Conservation (phyloP, 495 filamentous ascomycete species). For the Aspergillus asperescens region DNA sequence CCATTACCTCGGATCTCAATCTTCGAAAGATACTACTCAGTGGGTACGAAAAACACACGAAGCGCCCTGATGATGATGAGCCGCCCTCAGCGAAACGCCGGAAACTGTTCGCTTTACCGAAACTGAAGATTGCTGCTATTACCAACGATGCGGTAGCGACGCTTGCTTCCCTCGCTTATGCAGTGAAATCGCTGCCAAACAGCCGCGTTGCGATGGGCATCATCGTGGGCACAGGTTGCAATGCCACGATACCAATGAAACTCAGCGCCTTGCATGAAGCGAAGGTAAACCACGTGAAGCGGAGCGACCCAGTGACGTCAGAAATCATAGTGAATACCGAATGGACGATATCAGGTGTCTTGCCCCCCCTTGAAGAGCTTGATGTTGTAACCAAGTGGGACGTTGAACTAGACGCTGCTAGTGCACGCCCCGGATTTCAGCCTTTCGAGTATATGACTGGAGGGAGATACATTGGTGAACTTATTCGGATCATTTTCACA, state of each 20-base stretch:
- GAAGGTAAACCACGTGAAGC: slow-evolving; percentile 48
- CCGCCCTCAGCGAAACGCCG: slow-evolving; percentile 43
- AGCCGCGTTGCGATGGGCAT: slow-evolving; percentile 73
- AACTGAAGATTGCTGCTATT: slow-evolving; percentile 67
- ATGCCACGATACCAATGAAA: slow-evolving; percentile 72
- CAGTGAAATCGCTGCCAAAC: slow-evolving; percentile 55
- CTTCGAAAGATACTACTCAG: slow-evolving; percentile 61
- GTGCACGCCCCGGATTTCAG: slow-evolving; percentile 72
- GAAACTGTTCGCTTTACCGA: slow-evolving; percentile 52
- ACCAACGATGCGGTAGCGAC: slow-evolving; percentile 80
- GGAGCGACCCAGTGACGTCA: slow-evolving; percentile 41
- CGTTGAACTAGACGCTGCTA: slow-evolving; percentile 53
- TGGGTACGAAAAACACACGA: slow-evolving; percentile 61
- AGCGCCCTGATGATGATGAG: slow-evolving; percentile 40
- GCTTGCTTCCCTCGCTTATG: slow-evolving; percentile 68
- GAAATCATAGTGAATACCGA: slow-evolving; percentile 80
- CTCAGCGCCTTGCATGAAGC: slow-evolving; percentile 56
- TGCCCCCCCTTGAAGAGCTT: slow-evolving; percentile 57
- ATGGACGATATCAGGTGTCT: slow-evolving; percentile 74
- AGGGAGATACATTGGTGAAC: slow-evolving; percentile 76
- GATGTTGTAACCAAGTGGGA: slow-evolving; percentile 70
- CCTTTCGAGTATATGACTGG: slow-evolving; percentile 87
- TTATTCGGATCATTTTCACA: slow-evolving; percentile 65
- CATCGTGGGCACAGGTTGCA: slow-evolving; percentile 79
- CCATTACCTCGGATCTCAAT: slow-evolving; percentile 66